Evolutionary conservation across 306 rosid species (phyloP), one percentile per base, ranked within the genome.

Genomic region (Dalbergia oliveri): DNA sequence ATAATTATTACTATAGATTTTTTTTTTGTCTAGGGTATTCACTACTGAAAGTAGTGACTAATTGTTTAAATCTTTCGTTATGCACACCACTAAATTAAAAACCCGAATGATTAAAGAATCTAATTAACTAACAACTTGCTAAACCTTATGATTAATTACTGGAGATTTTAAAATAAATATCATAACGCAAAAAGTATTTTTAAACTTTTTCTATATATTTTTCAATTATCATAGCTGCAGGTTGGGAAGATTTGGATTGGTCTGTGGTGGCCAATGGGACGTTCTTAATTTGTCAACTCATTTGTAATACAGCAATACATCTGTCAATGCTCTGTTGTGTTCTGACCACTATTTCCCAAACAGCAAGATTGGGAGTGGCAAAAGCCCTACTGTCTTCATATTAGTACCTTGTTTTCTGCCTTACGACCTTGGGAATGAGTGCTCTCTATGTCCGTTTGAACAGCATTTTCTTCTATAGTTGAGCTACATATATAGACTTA

Each of bases 351-450:
- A 18, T 21, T 13, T 13, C 16, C 7, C 11, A 31, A 34, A 9
- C 31, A 57, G 23, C 65, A 21, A 75, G 69, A 59, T 60, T 23
- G 78, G 41, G n/a, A 81, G 59, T 57, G 57, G 60, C 56, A 53
- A 76, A 73, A 79, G 71, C 61, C 10, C 43, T 76, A 39, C 73
- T 44, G 76, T 62, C 47, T 63, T 31, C 23, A 33, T 66, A 9
- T 26, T 47, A 16, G 16, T 70, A 26, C 73, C 43, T 41, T 69
- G 14, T 37, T 72, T 19, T 39, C 7, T 41, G 35, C 19, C 50
- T 41, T 21, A 33, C 13, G 71, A 62, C 66, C 74, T 83, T 13
- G 88, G 82, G 77, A 81, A 84, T 49, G 65, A 39, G 58, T n/a
- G 19, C 44, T 6, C 57, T 54, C 49, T 6, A 43, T 51, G 39